Evolutionary conservation across 2,329 filamentous ascomycete genomes (phyloP).

Genomic region (Chaetomiaceae sp.): DNA sequence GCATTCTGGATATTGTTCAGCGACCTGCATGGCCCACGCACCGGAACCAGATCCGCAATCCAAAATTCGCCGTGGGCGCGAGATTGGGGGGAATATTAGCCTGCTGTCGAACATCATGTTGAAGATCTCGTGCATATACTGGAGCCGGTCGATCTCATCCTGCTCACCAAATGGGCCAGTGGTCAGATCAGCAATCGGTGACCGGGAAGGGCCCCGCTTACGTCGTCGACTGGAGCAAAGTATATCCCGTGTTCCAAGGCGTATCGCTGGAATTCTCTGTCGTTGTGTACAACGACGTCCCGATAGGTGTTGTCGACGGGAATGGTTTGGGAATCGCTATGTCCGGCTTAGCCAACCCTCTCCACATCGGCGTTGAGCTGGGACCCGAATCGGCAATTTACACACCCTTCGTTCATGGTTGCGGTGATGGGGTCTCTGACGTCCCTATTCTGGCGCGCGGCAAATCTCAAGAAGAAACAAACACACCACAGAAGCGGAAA

Average conservation of each 20-base stretch:
- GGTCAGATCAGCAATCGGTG: conserved; percentile 6
- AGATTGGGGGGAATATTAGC: conserved; percentile 66
- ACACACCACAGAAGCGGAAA: conserved; percentile 2
- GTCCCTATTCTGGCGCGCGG: not conserved
- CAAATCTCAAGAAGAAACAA: conserved; percentile 6
- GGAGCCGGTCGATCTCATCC: conserved; percentile 65
- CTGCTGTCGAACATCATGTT: conserved; percentile 60
- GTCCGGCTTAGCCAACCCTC: conserved; percentile 20
- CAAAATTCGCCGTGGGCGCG: conserved; percentile 54
- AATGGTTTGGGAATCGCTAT: conserved; percentile 45
- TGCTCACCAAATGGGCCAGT: conserved; percentile 32
- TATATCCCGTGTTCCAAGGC: conserved; percentile 61
- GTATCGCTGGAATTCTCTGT: conserved; percentile 63
- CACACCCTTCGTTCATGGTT: conserved; percentile 29
- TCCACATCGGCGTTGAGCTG: not conserved
- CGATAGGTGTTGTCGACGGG: conserved; percentile 55
- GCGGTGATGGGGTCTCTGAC: not conserved
- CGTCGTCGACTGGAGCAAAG: conserved; percentile 68
- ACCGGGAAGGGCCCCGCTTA: conserved; percentile 34
- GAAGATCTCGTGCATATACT: conserved; percentile 60
- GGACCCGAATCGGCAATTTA: conserved; percentile 9
- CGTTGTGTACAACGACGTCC: conserved; percentile 56
- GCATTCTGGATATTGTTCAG: conserved; percentile 58
- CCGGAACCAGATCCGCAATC: conserved; percentile 72
- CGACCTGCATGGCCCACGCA: conserved; percentile 66